Evolutionary conservation across 2,329 filamentous ascomycete genomes (phyloP).

Genomic region (Colletotrichum tanaceti): DNA sequence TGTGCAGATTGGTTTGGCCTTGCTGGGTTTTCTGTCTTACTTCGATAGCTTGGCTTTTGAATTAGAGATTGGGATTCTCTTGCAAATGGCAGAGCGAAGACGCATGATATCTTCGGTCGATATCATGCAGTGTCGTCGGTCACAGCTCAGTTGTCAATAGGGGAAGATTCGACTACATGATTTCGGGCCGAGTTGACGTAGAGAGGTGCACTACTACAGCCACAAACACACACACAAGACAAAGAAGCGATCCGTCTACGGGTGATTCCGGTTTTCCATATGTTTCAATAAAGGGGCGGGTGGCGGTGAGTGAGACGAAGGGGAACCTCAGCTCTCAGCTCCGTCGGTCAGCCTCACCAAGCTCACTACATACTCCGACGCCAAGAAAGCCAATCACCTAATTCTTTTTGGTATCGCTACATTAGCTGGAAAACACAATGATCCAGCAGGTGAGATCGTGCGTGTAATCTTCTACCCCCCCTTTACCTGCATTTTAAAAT

Average conservation of each 20-base stretch:
- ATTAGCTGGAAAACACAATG: not conserved
- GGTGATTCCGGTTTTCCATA: too few relatives aligned
- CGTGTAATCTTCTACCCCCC: too few relatives aligned
- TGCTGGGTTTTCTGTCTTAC: too few relatives aligned
- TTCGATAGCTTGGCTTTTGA: too few relatives aligned
- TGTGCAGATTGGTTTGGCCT: not conserved
- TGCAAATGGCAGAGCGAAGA: too few relatives aligned
- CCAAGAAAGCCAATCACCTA: not conserved
- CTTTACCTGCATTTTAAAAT: too few relatives aligned
- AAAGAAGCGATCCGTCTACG: not conserved
- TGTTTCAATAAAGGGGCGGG: too few relatives aligned
- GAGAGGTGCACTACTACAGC: not conserved
- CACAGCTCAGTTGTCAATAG: too few relatives aligned
- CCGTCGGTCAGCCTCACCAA: not conserved
- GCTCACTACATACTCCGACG: not conserved
- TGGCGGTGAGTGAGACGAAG: too few relatives aligned
- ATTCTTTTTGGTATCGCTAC: not conserved
- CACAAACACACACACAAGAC: too few relatives aligned
- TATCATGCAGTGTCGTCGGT: too few relatives aligned
- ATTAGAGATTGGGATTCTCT: not conserved
- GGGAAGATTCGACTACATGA: not conserved
- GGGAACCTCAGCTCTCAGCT: not conserved
- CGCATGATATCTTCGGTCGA: not conserved
- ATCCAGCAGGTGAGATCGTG: not conserved
- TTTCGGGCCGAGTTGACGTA: not conserved